Base-by-base conservation (phyloP, 306 rosid species). In the Corylus avellana region DNA sequence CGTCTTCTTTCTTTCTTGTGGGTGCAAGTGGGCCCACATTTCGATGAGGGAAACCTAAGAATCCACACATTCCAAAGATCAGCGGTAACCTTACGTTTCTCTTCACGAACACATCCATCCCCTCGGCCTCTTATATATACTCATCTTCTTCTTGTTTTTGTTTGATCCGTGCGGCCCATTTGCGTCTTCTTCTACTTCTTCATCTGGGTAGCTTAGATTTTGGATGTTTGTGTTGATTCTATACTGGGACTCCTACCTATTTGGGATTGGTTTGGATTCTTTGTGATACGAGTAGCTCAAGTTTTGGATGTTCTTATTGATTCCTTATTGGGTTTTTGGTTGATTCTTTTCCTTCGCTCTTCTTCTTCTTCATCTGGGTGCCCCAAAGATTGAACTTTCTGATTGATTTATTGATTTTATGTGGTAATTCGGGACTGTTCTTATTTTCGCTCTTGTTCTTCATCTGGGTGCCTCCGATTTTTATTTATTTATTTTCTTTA, bases 11-110 rank as follows among this genome's bases (percentile, higher is more conserved):
- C 25, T 22, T 35, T 7, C 48, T 0, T 27, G 74, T 18, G 8
- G 61, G 61, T 56, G 69, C 22, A 27, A 69, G n/a, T 83, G 83
- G 86, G 86, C 83, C 61, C 27, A 17, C 61, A 17, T 56, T 10
- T 7, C 61, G 61, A 56, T 56, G 12, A 56, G 61, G 1, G 9
- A 56, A n/a, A 56, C 61, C 61, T 56, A 56, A n/a, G 27, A 56
- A 56, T n/a, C 61, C 61, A 56, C 61, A 56, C 61, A 7, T 56
- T 56, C 61, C 27, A 56, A 56, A 17, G 20, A 56, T 6, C 27
- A 55, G n/a, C 10, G 27, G 25, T 11, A 56, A 56, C 61, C 61
- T 10, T 56, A n/a, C 29, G 22, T 56, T 56, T 56, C 62, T 56
- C 62, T 56, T 56, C 62, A n/a, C 29, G 22, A 7, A 2, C 22